A percentile compares a stretch with the other conserved stretches of the same genome.
phyloP scores from a whole-genome alignment of 2,329 filamentous ascomycete genomes.

The Penicillium olsonii region DNA sequence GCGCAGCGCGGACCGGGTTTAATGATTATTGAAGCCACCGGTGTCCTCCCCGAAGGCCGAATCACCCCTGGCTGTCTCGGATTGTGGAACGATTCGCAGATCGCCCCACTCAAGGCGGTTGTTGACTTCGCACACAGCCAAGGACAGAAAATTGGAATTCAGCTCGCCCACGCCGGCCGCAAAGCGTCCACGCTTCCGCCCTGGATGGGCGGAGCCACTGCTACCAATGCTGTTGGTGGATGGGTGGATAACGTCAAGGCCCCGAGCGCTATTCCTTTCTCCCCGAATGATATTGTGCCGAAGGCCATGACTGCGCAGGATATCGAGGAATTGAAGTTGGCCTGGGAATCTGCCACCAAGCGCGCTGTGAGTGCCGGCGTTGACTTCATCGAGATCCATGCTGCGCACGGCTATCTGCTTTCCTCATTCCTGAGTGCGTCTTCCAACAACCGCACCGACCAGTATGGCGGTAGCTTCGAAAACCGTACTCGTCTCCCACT shows the following conservation, averaged over 20 bases:
- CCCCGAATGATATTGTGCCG: slow-evolving; percentile 60
- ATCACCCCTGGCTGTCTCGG: slow-evolving; percentile 66
- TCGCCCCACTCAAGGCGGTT: slow-evolving; percentile 65
- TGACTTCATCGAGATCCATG: slow-evolving; percentile 76
- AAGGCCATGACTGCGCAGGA: slow-evolving; percentile 68
- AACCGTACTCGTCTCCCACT: slow-evolving; percentile 68
- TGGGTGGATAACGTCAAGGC: slow-evolving; percentile 56
- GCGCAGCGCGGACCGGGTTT: slow-evolving; percentile 74
- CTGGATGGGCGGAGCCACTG: slow-evolving; percentile 33
- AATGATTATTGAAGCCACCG: slow-evolving; percentile 75
- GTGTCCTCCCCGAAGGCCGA: slow-evolving; percentile 71
- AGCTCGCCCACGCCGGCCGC: slow-evolving; percentile 75
- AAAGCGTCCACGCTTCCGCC: slow-evolving; percentile 60
- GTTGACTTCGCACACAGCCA: slow-evolving; percentile 79
- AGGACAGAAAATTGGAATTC: slow-evolving; percentile 72
- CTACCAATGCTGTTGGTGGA: slow-evolving; percentile 57
- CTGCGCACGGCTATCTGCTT: slow-evolving; percentile 74
- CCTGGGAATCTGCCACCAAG: slow-evolving; percentile 59
- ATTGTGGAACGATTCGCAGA: slow-evolving; percentile 81
- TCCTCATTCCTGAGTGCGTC: slow-evolving; percentile 67
- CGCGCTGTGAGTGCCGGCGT: slow-evolving; percentile 68
- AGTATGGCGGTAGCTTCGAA: slow-evolving; percentile 51
- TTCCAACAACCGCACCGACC: slow-evolving; percentile 64
- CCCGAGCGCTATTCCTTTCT: slow-evolving; percentile 62
- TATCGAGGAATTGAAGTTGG: slow-evolving; percentile 63